Base-by-base conservation (phyloP, 75 land plant genomes). In the Larix kaempferi region DNA sequence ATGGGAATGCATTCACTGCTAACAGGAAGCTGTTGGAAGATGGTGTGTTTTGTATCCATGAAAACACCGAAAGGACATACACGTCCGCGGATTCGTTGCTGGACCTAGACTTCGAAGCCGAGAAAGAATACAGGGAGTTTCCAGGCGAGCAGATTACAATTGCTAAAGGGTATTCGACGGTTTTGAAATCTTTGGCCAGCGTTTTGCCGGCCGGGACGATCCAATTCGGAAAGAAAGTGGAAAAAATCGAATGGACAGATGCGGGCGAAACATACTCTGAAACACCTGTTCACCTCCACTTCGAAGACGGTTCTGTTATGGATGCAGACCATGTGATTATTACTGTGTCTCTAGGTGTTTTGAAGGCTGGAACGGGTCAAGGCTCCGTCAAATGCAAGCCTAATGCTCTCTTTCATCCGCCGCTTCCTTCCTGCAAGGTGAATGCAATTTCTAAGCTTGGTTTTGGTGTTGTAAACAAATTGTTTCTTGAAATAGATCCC, bases 121-220 rank as follows among this genome's bases (percentile, higher is more conserved):
- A 90, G 78, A 79, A 86, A 41, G 95, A 95, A 81, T 95, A 95
- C 78, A 57, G 63, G 19, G 83, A 87, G 82, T 93, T 82, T 62
- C 91, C 93, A 0, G 98, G 85, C 5, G 95, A 93, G 71, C 90
- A 95, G 59, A 89, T 92, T 79, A 91, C 93, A 26, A 93, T 95
- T 17, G 86, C 90, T 1, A 84, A 82, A 59, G 98, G 98, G 12
- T 95, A 92, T 77, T 71, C 77, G 56, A 88, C 89, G 15, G 78
- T 95, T 11, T 75, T 93, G 60, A 81, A 91, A 25, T 75, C 61
- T 3, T 41, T 95, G 58, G 91, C 95, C 7, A 78, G 89, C 52
- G 88, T 80, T 25, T 75, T 95, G n/a, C 98, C 98, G 0, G 44
- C 84, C 27, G 86, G 80, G 13, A 14, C 76, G 17, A 82, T 95